A percentile compares a stretch with the other conserved stretches of the same genome.
Conservation (phyloP, 192 early-diverging fungal genomes). For the Blastocladiella britannica region DNA sequence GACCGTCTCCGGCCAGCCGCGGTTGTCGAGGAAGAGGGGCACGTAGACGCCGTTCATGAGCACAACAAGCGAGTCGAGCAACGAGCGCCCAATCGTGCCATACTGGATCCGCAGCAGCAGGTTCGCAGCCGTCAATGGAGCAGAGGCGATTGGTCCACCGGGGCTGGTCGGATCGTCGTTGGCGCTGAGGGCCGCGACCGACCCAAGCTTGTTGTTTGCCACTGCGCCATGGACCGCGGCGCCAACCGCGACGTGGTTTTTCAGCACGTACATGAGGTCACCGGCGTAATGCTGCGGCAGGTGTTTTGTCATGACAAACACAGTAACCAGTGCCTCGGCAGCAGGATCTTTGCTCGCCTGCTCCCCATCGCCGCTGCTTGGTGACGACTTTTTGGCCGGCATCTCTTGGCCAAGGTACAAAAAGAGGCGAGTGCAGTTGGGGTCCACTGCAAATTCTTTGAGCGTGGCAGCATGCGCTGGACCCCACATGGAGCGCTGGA, state of each 20-base stretch:
- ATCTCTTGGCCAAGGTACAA: background rate
- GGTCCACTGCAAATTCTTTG: background rate
- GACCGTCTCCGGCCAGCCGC: slow-evolving; percentile 36
- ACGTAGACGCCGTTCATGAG: slow-evolving; percentile 37
- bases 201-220: too few species aligned
- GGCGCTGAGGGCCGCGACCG: too few species aligned
- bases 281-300: background rate
- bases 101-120: slow-evolving; percentile 17
- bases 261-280: background rate
- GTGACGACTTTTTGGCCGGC: too few species aligned
- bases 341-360: too few species aligned
- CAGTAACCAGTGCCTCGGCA: too few species aligned
- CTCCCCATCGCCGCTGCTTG: too few species aligned
- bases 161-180: too few species aligned
- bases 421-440: background rate
- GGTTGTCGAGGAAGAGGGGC: slow-evolving; percentile 34
- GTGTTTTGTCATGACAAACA: background rate
- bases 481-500: background rate
- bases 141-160: background rate
- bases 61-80: slow-evolving; percentile 26
- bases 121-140: background rate
- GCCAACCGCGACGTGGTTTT: too few species aligned
- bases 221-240: background rate
- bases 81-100: slow-evolving; percentile 20
- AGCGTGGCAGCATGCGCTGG: background rate